Evolutionary conservation across 2,329 filamentous ascomycete genomes (phyloP).

Genomic region (Aspergillus neoniger): DNA sequence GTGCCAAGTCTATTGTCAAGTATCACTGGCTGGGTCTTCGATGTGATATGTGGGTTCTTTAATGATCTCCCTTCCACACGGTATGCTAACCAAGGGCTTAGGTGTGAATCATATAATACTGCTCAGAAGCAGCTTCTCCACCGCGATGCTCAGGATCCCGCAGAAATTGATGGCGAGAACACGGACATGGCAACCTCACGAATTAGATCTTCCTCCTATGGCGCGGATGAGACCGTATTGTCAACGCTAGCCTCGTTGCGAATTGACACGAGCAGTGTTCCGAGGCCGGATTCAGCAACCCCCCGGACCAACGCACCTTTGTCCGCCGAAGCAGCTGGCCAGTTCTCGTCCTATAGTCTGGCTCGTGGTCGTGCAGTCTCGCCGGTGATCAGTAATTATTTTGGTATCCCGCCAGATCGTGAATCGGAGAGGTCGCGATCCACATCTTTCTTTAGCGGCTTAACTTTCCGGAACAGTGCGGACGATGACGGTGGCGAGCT

Average conservation of each 20-base stretch:
- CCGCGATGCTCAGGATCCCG: constrained; percentile 27
- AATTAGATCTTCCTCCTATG: constrained; percentile 32
- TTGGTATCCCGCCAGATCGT: constrained; percentile 42
- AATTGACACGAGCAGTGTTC: constrained; percentile 30
- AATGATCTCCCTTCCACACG: neutral
- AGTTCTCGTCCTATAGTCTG: constrained; percentile 37
- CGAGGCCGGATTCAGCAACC: constrained; percentile 19
- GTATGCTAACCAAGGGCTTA: constrained; percentile 22
- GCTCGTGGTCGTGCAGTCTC: constrained; percentile 44
- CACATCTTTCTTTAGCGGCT: constrained; percentile 30
- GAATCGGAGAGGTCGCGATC: constrained; percentile 33
- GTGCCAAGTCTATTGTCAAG: constrained; percentile 76
- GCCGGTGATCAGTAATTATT: constrained; percentile 49
- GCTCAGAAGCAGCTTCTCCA: constrained; percentile 45
- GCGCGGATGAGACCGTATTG: constrained; percentile 25
- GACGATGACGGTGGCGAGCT: constrained; percentile 60
- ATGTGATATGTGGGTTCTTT: constrained; percentile 60
- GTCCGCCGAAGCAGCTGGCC: constrained; percentile 25
- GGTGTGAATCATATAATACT: constrained; percentile 52
- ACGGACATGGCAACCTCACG: constrained; percentile 19
- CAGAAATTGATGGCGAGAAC: constrained; percentile 30
- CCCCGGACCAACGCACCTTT: constrained; percentile 24
- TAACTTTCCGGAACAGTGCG: constrained; percentile 22
- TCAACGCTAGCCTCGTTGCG: constrained; percentile 28
- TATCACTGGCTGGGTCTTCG: constrained; percentile 97